Percentiles rank a stretch among this genome's conserved stretches.
phyloP scores from a whole-genome alignment of 768 basidiomycete species.

The Suillus luteus region DNA sequence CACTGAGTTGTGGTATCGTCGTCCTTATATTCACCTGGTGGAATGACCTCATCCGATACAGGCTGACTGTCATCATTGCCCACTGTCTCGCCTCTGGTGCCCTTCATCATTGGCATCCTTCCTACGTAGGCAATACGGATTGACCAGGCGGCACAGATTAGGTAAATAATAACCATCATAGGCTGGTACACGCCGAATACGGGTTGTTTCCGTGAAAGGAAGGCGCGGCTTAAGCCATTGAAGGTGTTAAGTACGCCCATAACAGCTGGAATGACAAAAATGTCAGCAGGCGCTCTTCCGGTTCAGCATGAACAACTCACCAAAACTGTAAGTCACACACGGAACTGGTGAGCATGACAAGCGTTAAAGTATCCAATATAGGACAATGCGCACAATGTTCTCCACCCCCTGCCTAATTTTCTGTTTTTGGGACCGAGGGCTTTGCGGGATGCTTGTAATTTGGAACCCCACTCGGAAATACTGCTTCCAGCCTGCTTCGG shows the following conservation, averaged over 20 bases:
- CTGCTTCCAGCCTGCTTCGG: no score
- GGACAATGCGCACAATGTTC: not conserved
- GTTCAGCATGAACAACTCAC: not conserved
- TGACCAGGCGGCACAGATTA: not conserved
- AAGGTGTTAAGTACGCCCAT: not conserved
- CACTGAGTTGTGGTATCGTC: not conserved
- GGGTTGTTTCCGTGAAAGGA: not conserved
- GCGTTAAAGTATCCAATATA: not conserved
- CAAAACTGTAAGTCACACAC: not conserved
- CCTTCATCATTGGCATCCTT: not conserved
- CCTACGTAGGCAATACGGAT: not conserved
- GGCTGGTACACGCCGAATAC: no score
- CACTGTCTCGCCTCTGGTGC: not conserved
- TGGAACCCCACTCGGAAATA: not conserved
- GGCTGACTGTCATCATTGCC: not conserved
- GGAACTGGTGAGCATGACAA: not conserved
- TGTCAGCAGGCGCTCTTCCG: not conserved
- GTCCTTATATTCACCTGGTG: not conserved
- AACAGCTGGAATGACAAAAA: not conserved
- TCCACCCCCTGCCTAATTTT: not conserved
- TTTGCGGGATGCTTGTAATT: not conserved
- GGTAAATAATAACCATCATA: rapidly evolving
- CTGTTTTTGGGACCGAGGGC: not conserved
- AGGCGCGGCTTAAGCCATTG: not conserved
- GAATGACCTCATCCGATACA: not conserved